Evolutionary conservation across 164 flowering plant species (phyloP).

Genomic region (Vitis labrusca): DNA sequence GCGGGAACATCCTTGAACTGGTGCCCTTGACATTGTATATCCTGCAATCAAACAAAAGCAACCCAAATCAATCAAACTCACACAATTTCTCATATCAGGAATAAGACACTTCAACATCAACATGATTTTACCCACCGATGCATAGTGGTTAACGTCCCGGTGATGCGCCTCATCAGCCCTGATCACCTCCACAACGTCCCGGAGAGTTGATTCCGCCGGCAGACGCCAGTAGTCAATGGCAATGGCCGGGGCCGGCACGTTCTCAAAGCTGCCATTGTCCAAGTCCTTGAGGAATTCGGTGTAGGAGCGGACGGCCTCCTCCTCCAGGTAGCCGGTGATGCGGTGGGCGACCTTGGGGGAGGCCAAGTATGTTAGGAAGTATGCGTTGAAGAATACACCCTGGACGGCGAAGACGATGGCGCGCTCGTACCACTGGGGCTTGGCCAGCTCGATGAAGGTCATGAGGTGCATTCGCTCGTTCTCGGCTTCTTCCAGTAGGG

Average conservation of each 20-base stretch:
- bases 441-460: conserved; percentile 31
- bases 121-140: no score
- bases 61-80: neutral
- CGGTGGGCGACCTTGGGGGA: conserved; percentile 39
- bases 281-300: conserved; percentile 31
- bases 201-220: no score
- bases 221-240: conserved; percentile 34
- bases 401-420: conserved; percentile 32
- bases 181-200: no score
- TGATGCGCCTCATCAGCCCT: no score
- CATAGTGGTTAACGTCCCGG: no score
- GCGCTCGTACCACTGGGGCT: conserved; percentile 36
- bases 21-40: conserved; percentile 29
- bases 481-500: conserved; percentile 37
- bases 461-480: conserved; percentile 41
- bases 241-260: conserved; percentile 33
- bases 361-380: conserved; percentile 21
- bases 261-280: conserved; percentile 22
- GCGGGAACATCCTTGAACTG: conserved; percentile 29
- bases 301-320: conserved; percentile 33
- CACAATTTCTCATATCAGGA: neutral
- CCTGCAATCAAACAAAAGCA: conserved; percentile 11
- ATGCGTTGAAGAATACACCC: conserved; percentile 36
- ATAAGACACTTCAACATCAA: neutral
- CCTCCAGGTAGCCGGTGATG: conserved; percentile 30